Percentiles rank a stretch among this genome's conserved stretches.
Evolutionary conservation across 2,329 filamentous ascomycete species (phyloP).

Genomic region (Apiospora koreana): DNA sequence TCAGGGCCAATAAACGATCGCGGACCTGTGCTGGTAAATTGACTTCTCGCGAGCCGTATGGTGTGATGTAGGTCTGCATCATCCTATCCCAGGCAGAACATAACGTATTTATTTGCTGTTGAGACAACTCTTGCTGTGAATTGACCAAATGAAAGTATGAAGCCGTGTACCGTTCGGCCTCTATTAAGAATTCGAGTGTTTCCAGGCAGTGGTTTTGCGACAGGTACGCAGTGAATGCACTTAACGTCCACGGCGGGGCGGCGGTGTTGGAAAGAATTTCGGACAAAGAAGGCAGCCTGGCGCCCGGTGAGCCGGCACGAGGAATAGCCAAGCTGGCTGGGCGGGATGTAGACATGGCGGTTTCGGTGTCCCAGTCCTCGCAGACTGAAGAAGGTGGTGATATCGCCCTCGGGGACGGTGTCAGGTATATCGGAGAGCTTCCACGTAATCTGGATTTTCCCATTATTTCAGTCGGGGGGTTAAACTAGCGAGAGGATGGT

Average conservation of each 20-base stretch:
- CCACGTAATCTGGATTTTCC: conserved; percentile 47
- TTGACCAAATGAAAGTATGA: conserved; percentile 49
- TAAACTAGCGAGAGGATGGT: neutral
- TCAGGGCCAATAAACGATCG: conserved; percentile 68
- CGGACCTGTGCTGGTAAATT: conserved; percentile 87
- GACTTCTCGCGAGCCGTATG: conserved; percentile 82
- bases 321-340: conserved; percentile 50
- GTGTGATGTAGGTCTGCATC: conserved; percentile 85
- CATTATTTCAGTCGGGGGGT: conserved; percentile 37
- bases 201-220: conserved; percentile 97
- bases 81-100: conserved; percentile 84
- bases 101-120: conserved; percentile 62
- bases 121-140: conserved; percentile 42
- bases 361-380: conserved; percentile 44
- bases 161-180: conserved; percentile 79
- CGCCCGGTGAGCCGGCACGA: conserved; percentile 38
- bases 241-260: conserved; percentile 84
- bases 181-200: conserved; percentile 94
- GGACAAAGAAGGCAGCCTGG: conserved; percentile 67
- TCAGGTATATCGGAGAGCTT: conserved; percentile 45
- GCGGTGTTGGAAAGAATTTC: conserved; percentile 89
- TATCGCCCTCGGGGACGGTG: conserved; percentile 41
- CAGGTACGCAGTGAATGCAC: conserved; percentile 93
- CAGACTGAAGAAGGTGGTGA: conserved; percentile 48
- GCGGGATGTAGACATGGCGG: conserved; percentile 49